These are phyloP conservation scores for Pichia sorboxylosa DNA, from an alignment of 1,139 yeast species.

Conservation along the genomic window DNA sequence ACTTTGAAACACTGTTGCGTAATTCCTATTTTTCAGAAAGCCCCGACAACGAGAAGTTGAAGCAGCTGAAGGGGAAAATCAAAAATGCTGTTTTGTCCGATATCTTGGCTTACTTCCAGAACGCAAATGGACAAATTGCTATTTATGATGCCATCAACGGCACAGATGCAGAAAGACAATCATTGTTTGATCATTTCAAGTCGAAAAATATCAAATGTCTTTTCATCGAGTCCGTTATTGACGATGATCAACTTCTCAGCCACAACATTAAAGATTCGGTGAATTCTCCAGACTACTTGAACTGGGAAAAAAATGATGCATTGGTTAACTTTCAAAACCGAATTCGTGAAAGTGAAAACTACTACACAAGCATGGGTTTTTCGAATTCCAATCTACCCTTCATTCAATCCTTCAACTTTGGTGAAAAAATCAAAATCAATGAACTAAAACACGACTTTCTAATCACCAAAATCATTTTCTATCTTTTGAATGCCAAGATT, in stretches of 20 bases:
- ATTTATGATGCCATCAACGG: conserved; percentile 95
- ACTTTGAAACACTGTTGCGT: conserved; percentile 35
- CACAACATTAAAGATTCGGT: conserved; percentile 79
- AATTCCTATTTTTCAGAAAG: conserved; percentile 60
- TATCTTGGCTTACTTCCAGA: conserved; percentile 56
- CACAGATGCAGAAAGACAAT: conserved; percentile 51
- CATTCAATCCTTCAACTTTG: conserved; percentile 80
- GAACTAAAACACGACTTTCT: conserved; percentile 79
- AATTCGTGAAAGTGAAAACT: conserved; percentile 31
- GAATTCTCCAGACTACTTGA: conserved; percentile 76
- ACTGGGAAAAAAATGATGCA: conserved; percentile 58
- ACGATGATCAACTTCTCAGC: conserved; percentile 56
- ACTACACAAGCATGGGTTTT: conserved; percentile 31
- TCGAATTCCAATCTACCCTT: conserved; percentile 40
- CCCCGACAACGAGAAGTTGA: conserved; percentile 45
- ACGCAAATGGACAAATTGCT: conserved; percentile 82
- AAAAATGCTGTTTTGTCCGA: conserved; percentile 59
- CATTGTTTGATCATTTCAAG: conserved; percentile 43
- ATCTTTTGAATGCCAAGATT: conserved; percentile 76
- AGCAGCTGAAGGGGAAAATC: conserved; percentile 45
- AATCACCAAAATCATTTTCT: conserved; percentile 79
- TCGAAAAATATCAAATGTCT: conserved; percentile 58
- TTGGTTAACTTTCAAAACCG: conserved; percentile 42
- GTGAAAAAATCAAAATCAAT: conserved; percentile 73
- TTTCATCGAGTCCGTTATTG: conserved; percentile 80